Base-by-base conservation (phyloP, 371 early-diverging fungal species). In the Blakeslea trispora region DNA sequence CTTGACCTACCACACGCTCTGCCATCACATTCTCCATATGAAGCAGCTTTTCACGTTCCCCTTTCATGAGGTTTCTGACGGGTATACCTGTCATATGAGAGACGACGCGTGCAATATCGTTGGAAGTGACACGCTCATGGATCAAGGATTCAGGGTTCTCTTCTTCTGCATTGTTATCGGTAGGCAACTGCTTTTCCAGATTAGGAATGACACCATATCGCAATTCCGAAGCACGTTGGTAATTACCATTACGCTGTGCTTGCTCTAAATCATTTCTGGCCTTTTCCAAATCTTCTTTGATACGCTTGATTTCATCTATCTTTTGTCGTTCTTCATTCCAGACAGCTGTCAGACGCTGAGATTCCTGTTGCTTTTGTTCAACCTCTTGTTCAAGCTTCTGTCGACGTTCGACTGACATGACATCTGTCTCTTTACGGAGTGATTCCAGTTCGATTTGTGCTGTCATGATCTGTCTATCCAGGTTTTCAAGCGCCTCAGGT, bases 61-160 rank as follows among this genome's bases (percentile, higher is more conserved):
- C 89, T 44, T 82, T 79, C 62, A 93, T 72, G 58, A 94, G 57
- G 53, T 83, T 85, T 53, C 83, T 82, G 2, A 94, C 92, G 13
- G 95, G 95, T 51, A 97, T 95, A 34, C 94, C 94, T 3, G 95
- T 96, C 78, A 88, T 85, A 21, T 89, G 81, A 4, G 91, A 82
- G 6, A 97, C 89, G 3, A 95, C 90, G 42, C 86, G 81, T 1
- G 95, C 95, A 66, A 95, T 91, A 62, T 92, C 89, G 53, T 91
- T 88, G 1, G 91, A 79, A 1, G 90, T 90, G 18, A 96, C 95
- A 46, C 93, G 83, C 68, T 95, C 95, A 65, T 91, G 90, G 13
- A 93, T 76, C 41, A 91, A 64, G 9, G 81, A 72, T 40, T 83
- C 84, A 1, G 79, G 65, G 32, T 78, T 77, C 14, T 82, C 82